These are phyloP conservation scores for Kazachstania sp. DNA, from an alignment of 1,139 yeast genomes.

Conservation along the genomic window DNA sequence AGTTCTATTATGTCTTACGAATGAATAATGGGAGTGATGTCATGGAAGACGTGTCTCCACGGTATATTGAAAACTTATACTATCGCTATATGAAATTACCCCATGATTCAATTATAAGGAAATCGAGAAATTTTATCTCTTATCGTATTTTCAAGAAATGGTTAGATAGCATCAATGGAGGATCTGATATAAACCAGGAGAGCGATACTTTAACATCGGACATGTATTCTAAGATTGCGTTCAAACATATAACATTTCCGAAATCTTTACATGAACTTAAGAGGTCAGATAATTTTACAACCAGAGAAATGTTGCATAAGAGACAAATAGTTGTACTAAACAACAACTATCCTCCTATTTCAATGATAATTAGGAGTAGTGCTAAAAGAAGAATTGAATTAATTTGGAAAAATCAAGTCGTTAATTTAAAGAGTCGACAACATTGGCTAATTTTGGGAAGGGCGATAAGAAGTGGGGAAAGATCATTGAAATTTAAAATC, in stretches of 20 bases:
- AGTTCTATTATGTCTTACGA: slow-evolving; percentile 14
- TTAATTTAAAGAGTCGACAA: slow-evolving; percentile 16
- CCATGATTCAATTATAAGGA: slow-evolving; percentile 4
- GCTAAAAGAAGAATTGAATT: slow-evolving; percentile 6
- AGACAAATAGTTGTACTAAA: slow-evolving; percentile 9
- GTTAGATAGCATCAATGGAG: slow-evolving; percentile 5
- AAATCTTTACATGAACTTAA: slow-evolving; percentile 10
- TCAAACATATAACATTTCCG: slow-evolving; percentile 12
- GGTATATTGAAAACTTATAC: slow-evolving; percentile 16
- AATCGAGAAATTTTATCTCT: slow-evolving; percentile 11
- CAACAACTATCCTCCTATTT: neutral
- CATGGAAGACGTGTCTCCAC: slow-evolving; percentile 18
- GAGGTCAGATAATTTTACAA: slow-evolving; percentile 14
- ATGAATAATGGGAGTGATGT: slow-evolving; percentile 8
- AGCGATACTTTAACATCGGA: neutral
- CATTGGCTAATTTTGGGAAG: slow-evolving; percentile 26
- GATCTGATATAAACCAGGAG: neutral
- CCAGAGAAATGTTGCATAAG: slow-evolving; percentile 9
- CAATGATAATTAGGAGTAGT: neutral
- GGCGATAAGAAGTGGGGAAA: slow-evolving; percentile 8
- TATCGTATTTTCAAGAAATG: slow-evolving; percentile 6
- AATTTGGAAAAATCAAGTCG: slow-evolving; percentile 16
- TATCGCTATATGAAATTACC: slow-evolving; percentile 15
- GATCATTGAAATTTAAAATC: slow-evolving; percentile 15
- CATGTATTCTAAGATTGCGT: slow-evolving; percentile 5